Evolutionary conservation across 768 basidiomycete species (phyloP), one percentile per base, ranked within the genome.

Genomic region (Xerocomellus amylosporus): DNA sequence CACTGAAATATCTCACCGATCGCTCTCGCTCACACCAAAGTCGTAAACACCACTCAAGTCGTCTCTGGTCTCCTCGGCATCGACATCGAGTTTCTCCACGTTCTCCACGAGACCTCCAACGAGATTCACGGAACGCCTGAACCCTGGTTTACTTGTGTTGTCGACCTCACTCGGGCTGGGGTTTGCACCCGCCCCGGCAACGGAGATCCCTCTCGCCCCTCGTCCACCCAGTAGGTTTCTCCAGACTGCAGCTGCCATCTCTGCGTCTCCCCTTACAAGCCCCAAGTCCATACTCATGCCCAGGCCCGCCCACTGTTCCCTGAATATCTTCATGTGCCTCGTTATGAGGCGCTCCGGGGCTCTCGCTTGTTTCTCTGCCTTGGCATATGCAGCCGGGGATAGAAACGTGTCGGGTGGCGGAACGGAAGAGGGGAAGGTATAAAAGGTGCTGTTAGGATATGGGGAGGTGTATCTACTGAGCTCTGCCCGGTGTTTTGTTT

Each of bases 161-260:
- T 66, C 44, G 40, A 46, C 52, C 19, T 43, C 56, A 12, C 33
- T 55, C 44, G 58, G 46, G 50, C 54, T 46, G 8, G 30, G 28
- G 5, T 28, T 44, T 30, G 58, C 34, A 63, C 51, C 52, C 15
- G 26, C 13, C 0, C 15, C 50, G 0, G 51, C 38, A 52, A 77
- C 77, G 2, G 74, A 75, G 49, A 91, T 86, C 2, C 88, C 89
- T 54, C 79, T 77, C 9, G 89, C 89, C 6, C 93, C 94, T 13
- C 92, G 80, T 1, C 84, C 90, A 8, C 89, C 93, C 38, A 97
- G 85, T 36, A 97, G 64, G 69, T 98, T 97, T 46, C 96, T 78
- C 96, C 96, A 98, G 0, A 97, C 73, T 1, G 91, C 89, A 14
- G 77, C 87, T 1, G 95, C 92, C 71, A 98, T 77, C 58, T 94